Conservation (phyloP, 164 flowering plant species). For the Aristolochia californica region DNA sequence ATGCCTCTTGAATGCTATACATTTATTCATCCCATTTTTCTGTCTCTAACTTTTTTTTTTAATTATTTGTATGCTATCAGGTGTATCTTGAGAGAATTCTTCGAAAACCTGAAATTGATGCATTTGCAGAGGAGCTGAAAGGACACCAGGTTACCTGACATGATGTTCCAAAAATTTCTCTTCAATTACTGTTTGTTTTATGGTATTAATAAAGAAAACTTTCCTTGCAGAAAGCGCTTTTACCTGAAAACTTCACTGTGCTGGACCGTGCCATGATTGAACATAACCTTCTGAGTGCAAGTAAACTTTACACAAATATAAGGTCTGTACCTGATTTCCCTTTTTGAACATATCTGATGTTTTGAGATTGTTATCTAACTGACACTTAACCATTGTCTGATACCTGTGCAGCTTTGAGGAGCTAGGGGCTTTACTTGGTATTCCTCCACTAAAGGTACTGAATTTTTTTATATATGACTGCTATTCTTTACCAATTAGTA, state of each 20-base stretch:
- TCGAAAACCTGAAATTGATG: constrained; percentile 97
- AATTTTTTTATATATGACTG: not conserved
- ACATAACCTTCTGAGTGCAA: constrained; percentile 96
- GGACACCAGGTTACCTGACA: constrained; percentile 67
- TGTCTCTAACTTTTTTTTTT: not conserved
- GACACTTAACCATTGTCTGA: not conserved
- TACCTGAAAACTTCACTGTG: constrained; percentile 94
- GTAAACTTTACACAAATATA: constrained; percentile 95
- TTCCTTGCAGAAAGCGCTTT: constrained; percentile 67
- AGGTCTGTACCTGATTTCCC: constrained; percentile 32
- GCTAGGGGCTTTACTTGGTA: constrained; percentile 85
- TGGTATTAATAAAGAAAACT: constrained; percentile 1
- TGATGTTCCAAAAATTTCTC: not conserved
- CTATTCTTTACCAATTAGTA: not conserved
- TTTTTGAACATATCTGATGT: not conserved
- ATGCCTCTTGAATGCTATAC: not conserved
- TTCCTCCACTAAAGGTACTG: constrained; percentile 74
- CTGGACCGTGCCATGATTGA: constrained; percentile 99
- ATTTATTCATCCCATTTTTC: not conserved
- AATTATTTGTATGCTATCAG: constrained; percentile 24
- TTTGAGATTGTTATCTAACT: not conserved
- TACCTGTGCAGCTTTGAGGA: constrained; percentile 65
- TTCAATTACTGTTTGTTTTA: not conserved
- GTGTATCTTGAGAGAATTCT: constrained; percentile 95
- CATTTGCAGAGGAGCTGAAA: constrained; percentile 91